These are phyloP conservation scores for Acmispon strigosus DNA, from an alignment of 306 rosid genomes.

Conservation along the genomic window DNA sequence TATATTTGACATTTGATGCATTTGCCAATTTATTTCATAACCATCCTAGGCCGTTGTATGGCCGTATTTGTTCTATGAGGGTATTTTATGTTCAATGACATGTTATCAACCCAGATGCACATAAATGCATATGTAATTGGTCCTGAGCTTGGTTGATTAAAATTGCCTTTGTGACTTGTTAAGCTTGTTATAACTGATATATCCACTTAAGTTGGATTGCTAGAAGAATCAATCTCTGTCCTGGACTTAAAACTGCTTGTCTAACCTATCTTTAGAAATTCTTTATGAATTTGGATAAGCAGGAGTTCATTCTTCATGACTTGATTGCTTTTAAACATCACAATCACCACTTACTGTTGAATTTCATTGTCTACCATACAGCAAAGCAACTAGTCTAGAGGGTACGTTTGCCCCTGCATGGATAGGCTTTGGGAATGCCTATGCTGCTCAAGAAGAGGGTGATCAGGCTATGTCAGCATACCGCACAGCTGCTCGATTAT, in stretches of 20 bases:
- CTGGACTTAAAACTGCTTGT: background rate
- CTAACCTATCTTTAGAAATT: background rate
- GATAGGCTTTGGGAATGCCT: slow-evolving; percentile 95
- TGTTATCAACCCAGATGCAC: background rate
- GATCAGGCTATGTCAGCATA: slow-evolving; percentile 98
- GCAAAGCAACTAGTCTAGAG: slow-evolving; percentile 93
- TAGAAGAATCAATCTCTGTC: background rate
- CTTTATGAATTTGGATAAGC: background rate
- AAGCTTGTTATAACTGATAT: background rate
- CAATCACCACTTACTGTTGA: slow-evolving; percentile 7
- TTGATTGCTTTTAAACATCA: background rate
- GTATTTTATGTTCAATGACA: background rate
- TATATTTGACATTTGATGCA: background rate
- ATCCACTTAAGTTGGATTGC: background rate
- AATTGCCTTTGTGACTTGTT: background rate
- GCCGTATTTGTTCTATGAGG: background rate
- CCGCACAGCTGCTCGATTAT: slow-evolving; percentile 96
- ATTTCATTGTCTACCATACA: slow-evolving; percentile 28
- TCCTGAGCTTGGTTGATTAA: background rate
- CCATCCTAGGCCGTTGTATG: background rate
- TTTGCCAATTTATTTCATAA: background rate
- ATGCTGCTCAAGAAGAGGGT: slow-evolving; percentile 94
- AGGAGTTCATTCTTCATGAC: background rate
- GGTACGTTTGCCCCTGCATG: slow-evolving; percentile 92
- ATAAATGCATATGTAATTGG: background rate